Evolutionary conservation across 768 basidiomycete genomes (phyloP), one percentile per base, ranked within the genome.

Genomic region (Sporobolomyces phaffii): DNA sequence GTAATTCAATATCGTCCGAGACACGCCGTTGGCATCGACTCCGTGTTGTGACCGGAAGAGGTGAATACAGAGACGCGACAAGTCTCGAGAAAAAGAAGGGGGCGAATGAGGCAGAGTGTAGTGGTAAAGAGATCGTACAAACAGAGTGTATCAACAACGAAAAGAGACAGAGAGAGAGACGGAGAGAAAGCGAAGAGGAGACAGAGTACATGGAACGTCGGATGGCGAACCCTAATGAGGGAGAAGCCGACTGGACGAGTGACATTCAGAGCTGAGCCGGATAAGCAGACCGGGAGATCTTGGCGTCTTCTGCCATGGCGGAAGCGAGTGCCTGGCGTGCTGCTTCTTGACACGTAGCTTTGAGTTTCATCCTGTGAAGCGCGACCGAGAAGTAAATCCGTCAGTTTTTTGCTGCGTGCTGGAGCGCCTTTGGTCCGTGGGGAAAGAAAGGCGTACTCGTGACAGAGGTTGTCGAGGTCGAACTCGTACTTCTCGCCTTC

Each of bases 301-400:
- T 45, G 7, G 61, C 62, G 22, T 71, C 70, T 28, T 67, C 65
- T 26, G 38, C 45, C 70, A 71, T 71, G 17, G 70, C 70, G 2
- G 40, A 31, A 34, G 40, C 33, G 22, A 71, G 38, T 34, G 70
- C 70, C 28, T 45, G 43, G 9, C 65, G n/a, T 15, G 70, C 70
- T 5, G 65, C 65, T 36, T 71, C 70, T 33, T 67, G 70, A 34
- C 70, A 71, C 40, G 59, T 61, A 45, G 70, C 70, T 31, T 71
- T 71, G 43, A 52, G 31, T 49, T 67, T 71, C 58, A 71, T 54
- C 53, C 67, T 69, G n/a, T n/a, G n/a, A 40, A 24, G 38, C 29
- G 38, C 29, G 6, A 38, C 51, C n/a, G n/a, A 26, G 56, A 52
- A 52, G 6, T 5, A 9, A 52, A 18, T 18, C 22, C 34, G 52